Evolutionary conservation across 2,329 filamentous ascomycete species (phyloP).

Genomic region (Torrubiellomyces zombiae): DNA sequence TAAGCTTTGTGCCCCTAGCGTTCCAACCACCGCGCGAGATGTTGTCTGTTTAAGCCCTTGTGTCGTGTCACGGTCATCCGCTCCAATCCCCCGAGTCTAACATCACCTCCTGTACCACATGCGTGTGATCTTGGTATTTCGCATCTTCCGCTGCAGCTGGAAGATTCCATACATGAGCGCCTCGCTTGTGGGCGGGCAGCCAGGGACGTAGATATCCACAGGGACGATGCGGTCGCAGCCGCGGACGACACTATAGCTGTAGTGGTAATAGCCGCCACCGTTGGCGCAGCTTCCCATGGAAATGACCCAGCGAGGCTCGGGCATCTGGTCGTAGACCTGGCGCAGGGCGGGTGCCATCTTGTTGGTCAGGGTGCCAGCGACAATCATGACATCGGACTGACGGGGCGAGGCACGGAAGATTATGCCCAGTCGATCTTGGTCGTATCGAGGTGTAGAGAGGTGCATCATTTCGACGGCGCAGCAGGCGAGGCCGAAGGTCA

Average conservation of each 20-base stretch:
- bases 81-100: no score
- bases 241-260: slow-evolving; percentile 62
- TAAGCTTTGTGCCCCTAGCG: no score
- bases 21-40: no score
- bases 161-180: slow-evolving; percentile 56
- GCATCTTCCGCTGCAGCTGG: slow-evolving; percentile 62
- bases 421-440: slow-evolving; percentile 75
- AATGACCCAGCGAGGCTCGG: slow-evolving; percentile 71
- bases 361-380: slow-evolving; percentile 83
- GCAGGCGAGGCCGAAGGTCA: slow-evolving; percentile 79
- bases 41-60: no score
- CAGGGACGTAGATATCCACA: slow-evolving; percentile 66
- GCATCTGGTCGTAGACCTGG: slow-evolving; percentile 93
- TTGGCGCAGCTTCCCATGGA: slow-evolving; percentile 78
- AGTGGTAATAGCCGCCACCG: slow-evolving; percentile 76
- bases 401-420: slow-evolving; percentile 81
- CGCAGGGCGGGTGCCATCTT: slow-evolving; percentile 88
- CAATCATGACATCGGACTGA: slow-evolving; percentile 86
- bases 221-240: slow-evolving; percentile 64
- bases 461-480: slow-evolving; percentile 92
- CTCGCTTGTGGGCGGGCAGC: slow-evolving; percentile 48
- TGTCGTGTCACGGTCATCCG: no score
- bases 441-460: slow-evolving; percentile 72
- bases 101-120: slow-evolving; percentile 45
- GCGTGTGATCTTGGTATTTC: slow-evolving; percentile 36